Conservation (phyloP, 768 basidiomycete species). For the Phaffia tasmanica region DNA sequence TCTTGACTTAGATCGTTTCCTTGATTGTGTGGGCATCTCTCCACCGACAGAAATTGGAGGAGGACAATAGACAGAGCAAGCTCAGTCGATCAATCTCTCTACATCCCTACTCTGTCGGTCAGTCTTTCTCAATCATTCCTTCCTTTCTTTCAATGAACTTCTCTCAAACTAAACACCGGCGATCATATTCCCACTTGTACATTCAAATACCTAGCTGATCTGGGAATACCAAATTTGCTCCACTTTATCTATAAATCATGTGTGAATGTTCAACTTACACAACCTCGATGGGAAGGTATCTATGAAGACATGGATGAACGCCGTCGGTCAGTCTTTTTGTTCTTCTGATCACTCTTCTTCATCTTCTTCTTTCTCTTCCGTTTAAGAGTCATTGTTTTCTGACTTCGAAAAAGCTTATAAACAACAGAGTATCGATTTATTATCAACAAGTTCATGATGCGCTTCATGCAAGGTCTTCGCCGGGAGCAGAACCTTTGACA, state of each 20-base stretch:
- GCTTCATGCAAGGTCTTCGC: conserved; percentile 80
- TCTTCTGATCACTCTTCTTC: conserved; percentile 9
- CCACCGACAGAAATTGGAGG: conserved; percentile 50
- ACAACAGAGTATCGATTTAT: conserved; percentile 59
- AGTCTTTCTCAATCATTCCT: neutral
- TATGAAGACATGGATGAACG: conserved; percentile 55
- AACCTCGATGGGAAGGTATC: conserved; percentile 73
- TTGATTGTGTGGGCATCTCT: conserved; percentile 11
- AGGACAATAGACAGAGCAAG: conserved; percentile 45
- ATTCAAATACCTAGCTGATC: conserved; percentile 41
- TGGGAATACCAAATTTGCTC: conserved; percentile 77
- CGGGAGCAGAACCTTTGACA: conserved; percentile 59
- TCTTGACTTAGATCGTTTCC: conserved; percentile 5
- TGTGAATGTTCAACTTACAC: conserved; percentile 75
- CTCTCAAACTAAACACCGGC: neutral
- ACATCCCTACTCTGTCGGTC: conserved; percentile 38
- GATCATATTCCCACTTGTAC: neutral
- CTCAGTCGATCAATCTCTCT: conserved; percentile 43
- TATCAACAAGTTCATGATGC: conserved; percentile 82
- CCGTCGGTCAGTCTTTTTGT: conserved; percentile 45
- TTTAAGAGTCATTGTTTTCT: neutral
- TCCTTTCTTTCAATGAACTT: neutral
- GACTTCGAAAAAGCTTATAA: neutral
- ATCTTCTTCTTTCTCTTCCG: conserved; percentile 3
- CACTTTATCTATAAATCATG: conserved; percentile 95